Base-by-base conservation (phyloP, 2,329 filamentous ascomycete species). In the Byssochlamys sp. region DNA sequence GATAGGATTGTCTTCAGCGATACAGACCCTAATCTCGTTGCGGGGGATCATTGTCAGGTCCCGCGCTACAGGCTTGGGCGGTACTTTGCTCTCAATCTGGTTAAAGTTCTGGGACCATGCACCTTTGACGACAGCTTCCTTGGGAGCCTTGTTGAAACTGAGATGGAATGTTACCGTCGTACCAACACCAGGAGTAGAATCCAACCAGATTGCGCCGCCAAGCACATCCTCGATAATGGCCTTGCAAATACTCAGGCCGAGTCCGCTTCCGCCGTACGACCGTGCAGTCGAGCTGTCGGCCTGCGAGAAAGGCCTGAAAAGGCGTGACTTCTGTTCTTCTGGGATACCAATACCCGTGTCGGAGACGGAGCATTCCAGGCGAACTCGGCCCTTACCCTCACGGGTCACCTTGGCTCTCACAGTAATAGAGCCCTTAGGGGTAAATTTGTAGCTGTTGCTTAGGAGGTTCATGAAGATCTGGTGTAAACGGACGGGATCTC, bases 331-430 rank as follows among this genome's bases (percentile, higher is more conserved):
- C 69, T 92, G 86, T 58, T 78, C 75, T 24, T 87, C 83, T 0
- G 89, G 87, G 57, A 96, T 95, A 19, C 91, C 91, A 60, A 96
- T 96, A 29, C 91, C 91, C 0, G 91, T 96, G 69, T 96, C 91
- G 54, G 86, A 80, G 31, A 96, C 90, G 73, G 89, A 92, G 69
- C 92, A 94, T 1, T 87, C 91, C 57, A 96, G 79, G 27, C 85
- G 86, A 5, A 90, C 85, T 58, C 81, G 82, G 45, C 89, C 84
- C 12, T 82, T 78, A 9, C 84, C 86, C 68, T 96, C 89, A 6
- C 79, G 78, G 52, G 90, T 85, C 24, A 91, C 81, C 26, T 82
- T 82, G 3, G 90, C 89, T 52, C 85, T 85, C 55, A 96, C 90
- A 0, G 89, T 95, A 58, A 96, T 89, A 0, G 87, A 89, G 0